A percentile compares a stretch with the other conserved stretches of the same genome.
These are phyloP conservation scores for Cladosporium phlei DNA, from an alignment of 2,329 filamentous ascomycete species.

Conservation along the genomic window DNA sequence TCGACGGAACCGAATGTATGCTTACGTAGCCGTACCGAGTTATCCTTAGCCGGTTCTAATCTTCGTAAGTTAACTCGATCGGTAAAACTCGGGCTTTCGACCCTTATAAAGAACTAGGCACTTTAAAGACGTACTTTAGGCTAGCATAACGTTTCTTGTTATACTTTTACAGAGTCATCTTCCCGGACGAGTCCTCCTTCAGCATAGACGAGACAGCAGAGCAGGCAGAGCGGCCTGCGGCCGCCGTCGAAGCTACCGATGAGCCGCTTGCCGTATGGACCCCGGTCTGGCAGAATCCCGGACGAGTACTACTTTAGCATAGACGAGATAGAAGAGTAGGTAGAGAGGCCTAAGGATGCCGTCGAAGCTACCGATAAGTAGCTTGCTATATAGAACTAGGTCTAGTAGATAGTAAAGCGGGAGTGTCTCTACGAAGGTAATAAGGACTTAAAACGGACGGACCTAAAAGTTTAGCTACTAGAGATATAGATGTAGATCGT, in stretches of 20 bases:
- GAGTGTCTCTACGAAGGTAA: not conserved
- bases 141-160: not conserved
- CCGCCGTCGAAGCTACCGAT: not conserved
- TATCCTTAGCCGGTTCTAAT: conserved; percentile 13
- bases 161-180: not conserved
- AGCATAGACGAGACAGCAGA: not conserved
- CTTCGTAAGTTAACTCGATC: conserved; percentile 2
- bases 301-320: conserved; percentile 8
- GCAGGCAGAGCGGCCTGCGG: not conserved
- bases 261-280: conserved; percentile 5
- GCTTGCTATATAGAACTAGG: not conserved
- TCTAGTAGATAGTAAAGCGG: not conserved
- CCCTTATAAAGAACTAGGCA: conserved; percentile 6
- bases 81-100: conserved; percentile 14
- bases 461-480: conserved; percentile 1
- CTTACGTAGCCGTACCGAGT: conserved; percentile 14
- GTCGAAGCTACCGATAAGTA: conserved; percentile 8
- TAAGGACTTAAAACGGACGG: not conserved
- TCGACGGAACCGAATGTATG: conserved; percentile 15
- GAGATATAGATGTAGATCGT: conserved; percentile 13
- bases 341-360: not conserved
- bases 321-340: not conserved
- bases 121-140: not conserved
- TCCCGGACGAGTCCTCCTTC: conserved; percentile 3
- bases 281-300: no score